Evolutionary conservation across 768 basidiomycete species (phyloP).

Genomic region (Butyriboletus loyo): DNA sequence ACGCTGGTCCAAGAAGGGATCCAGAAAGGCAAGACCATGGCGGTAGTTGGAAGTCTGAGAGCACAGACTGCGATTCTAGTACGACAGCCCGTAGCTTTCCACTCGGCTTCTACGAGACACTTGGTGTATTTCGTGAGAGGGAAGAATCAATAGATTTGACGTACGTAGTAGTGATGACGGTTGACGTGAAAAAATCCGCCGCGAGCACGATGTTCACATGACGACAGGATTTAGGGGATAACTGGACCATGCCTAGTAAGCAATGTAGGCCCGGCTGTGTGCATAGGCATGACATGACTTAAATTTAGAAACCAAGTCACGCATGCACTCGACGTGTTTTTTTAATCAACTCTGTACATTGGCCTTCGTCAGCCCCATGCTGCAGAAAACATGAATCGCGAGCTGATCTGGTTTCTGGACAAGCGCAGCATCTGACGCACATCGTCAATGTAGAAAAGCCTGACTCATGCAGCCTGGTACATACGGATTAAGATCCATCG

Average conservation of each 20-base stretch:
- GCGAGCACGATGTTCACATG: background rate
- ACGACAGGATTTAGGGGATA: background rate
- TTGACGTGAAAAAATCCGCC: background rate
- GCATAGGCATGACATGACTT: constrained; percentile 4
- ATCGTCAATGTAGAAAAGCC: background rate
- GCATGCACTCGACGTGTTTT: constrained; percentile 91
- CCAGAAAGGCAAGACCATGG: background rate
- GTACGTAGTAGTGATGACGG: background rate
- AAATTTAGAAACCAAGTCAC: constrained; percentile 84
- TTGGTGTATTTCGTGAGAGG: constrained; percentile 2
- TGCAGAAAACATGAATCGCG: constrained; percentile 94
- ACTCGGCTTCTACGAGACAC: background rate
- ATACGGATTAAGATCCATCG: constrained; percentile 92
- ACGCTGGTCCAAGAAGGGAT: background rate
- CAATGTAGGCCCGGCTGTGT: background rate
- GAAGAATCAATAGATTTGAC: constrained; percentile 3
- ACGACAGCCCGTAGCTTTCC: background rate
- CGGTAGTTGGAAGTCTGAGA: background rate
- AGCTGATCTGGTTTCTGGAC: constrained; percentile 87
- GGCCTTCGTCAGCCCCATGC: constrained; percentile 60
- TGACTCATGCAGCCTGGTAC: constrained; percentile 26
- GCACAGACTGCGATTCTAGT: background rate
- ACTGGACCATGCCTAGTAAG: background rate
- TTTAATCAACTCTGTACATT: constrained; percentile 78
- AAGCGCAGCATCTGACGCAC: constrained; percentile 82